phyloP scores from a whole-genome alignment of 2,329 filamentous ascomycete genomes.

The Aspergillus pseudotamarii region DNA sequence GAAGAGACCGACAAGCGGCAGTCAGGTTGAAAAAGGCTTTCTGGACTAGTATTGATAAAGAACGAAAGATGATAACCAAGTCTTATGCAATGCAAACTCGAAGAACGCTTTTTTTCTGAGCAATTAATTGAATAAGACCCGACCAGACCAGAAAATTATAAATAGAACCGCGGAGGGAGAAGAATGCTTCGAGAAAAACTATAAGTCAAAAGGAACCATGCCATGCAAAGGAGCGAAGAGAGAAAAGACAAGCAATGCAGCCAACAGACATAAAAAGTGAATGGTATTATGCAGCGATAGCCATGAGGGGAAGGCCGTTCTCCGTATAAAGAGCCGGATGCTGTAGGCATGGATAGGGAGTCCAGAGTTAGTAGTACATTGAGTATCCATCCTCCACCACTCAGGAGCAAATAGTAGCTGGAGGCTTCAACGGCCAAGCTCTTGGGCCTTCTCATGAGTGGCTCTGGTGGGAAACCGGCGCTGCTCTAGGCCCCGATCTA shows the following conservation, averaged over 20 bases:
- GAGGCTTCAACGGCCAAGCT: conserved; percentile 1
- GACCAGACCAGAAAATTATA: neutral
- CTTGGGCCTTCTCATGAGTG: neutral
- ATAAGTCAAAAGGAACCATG: neutral
- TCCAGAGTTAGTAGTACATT: neutral
- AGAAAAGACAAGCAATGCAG: neutral
- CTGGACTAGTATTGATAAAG: neutral
- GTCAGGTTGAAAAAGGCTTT: neutral
- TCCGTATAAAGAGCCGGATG: neutral
- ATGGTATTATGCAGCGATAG: neutral
- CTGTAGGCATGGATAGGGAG: neutral
- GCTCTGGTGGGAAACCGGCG: neutral
- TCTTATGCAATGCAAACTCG: neutral
- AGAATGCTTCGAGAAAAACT: neutral
- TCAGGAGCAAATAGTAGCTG: neutral
- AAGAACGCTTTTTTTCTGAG: neutral
- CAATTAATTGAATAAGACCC: neutral
- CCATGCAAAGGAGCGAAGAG: neutral
- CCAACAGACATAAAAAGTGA: too few relatives aligned
- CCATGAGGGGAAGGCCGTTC: neutral
- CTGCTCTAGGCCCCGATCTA: conserved; percentile 5
- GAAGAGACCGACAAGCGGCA: neutral
- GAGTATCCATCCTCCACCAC: neutral
- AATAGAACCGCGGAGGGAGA: neutral
- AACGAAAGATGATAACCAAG: neutral